Evolutionary conservation across 495 filamentous ascomycete genomes (phyloP).

Genomic region (Trichocladium uniseriatum): DNA sequence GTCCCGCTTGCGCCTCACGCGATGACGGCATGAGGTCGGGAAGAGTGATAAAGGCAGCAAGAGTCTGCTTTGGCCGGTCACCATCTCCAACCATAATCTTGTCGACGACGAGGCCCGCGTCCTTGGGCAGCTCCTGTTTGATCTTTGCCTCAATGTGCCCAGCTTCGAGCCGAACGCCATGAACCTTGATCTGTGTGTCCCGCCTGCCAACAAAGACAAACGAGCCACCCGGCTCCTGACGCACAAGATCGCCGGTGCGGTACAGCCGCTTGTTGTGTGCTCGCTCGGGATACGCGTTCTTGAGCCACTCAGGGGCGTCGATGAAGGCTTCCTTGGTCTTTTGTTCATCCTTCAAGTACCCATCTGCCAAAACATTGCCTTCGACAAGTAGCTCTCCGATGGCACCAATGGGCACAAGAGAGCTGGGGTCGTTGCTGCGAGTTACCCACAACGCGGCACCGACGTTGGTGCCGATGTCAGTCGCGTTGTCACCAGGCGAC

Average conservation of each 20-base stretch:
- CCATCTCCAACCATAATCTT: background rate
- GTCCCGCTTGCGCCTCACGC: background rate
- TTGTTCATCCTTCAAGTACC: background rate
- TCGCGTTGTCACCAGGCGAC: background rate
- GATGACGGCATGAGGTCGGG: background rate
- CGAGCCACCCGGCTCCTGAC: conserved; percentile 1
- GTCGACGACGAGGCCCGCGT: background rate
- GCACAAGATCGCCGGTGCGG: conserved; percentile 4
- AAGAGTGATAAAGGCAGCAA: background rate
- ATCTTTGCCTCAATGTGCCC: background rate
- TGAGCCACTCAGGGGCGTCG: conserved; percentile 4
- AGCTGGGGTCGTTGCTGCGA: conserved; percentile 31
- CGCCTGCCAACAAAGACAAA: background rate
- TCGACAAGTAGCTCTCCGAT: conserved; percentile 6
- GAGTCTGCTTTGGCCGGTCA: background rate
- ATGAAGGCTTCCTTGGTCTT: conserved; percentile 5
- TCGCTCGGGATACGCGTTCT: background rate
- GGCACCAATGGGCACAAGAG: background rate
- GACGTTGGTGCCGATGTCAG: conserved; percentile 16
- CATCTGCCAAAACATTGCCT: background rate
- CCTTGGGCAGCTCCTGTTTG: background rate
- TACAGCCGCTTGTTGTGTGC: background rate
- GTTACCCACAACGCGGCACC: conserved; percentile 38
- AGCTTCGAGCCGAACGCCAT: background rate
- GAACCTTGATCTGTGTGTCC: conserved; percentile 5